A percentile compares a stretch with the other conserved stretches of the same genome.
Conservation (phyloP, 108 stramenopile species). For the Stephanodiscus triporus region DNA sequence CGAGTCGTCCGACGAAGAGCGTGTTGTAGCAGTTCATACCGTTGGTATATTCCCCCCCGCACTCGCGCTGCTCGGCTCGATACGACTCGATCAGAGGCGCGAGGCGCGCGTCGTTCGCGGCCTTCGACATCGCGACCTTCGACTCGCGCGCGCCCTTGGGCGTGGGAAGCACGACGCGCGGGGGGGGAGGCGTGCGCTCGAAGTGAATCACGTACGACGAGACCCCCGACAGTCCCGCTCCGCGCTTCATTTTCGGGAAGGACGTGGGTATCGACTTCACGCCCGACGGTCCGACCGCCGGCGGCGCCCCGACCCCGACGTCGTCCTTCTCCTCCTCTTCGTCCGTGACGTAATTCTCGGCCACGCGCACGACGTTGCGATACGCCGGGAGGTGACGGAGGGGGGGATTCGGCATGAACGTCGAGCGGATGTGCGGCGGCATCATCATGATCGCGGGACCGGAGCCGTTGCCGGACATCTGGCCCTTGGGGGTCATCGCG, state of each 20-base stretch:
- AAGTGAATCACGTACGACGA: slow-evolving; percentile 61
- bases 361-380: slow-evolving; percentile 29
- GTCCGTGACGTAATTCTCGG: slow-evolving; percentile 47
- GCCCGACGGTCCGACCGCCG: slow-evolving; percentile 13
- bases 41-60: slow-evolving; percentile 63
- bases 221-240: slow-evolving; percentile 54
- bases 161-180: slow-evolving; percentile 60
- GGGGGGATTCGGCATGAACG: slow-evolving; percentile 90
- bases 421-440: slow-evolving; percentile 84
- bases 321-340: slow-evolving; percentile 36
- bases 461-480: slow-evolving; percentile 78
- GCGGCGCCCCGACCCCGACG: slow-evolving; percentile 15
- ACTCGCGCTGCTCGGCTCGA: slow-evolving; percentile 65
- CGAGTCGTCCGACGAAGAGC: slow-evolving; percentile 92
- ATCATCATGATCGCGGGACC: slow-evolving; percentile 91
- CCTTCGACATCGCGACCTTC: slow-evolving; percentile 23
- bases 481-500: slow-evolving; percentile 74
- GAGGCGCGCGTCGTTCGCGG: slow-evolving; percentile 44
- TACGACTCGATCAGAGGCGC: slow-evolving; percentile 67
- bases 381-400: slow-evolving; percentile 66
- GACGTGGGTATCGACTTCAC: slow-evolving; percentile 31
- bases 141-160: slow-evolving; percentile 57
- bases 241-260: slow-evolving; percentile 34
- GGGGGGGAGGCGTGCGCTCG: slow-evolving; percentile 64
- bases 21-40: slow-evolving; percentile 96